Percentiles rank a stretch among this genome's conserved stretches.
Conservation (phyloP, 1,284 basidiomycete species). For the Ceratobasidium sp. region DNA sequence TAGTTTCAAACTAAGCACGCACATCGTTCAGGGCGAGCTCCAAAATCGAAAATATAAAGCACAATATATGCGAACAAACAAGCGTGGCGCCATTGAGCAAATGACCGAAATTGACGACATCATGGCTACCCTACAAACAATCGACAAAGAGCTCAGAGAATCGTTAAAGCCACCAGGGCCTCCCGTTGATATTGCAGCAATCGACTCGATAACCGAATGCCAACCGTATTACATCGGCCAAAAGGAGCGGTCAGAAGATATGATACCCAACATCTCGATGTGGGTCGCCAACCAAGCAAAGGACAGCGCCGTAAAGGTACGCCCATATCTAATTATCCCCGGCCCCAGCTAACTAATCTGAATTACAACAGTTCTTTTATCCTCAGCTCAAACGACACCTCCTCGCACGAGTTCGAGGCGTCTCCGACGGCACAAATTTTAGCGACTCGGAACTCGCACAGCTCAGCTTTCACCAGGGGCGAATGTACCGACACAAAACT, state of each 20-base stretch:
- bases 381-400: slow-evolving; percentile 29
- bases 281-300: slow-evolving; percentile 10
- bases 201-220: background rate
- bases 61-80: slow-evolving; percentile 33
- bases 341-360: background rate
- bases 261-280: slow-evolving; percentile 18
- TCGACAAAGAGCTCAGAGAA: slow-evolving; percentile 19
- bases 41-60: slow-evolving; percentile 49
- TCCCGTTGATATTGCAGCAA: background rate
- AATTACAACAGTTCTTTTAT: slow-evolving; percentile 23
- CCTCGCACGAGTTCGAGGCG: slow-evolving; percentile 13
- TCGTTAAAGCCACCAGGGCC: background rate
- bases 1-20: background rate
- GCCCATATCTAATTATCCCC: background rate
- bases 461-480: slow-evolving; percentile 6
- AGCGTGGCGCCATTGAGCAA: slow-evolving; percentile 14
- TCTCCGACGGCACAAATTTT: background rate
- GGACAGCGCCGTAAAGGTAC: slow-evolving; percentile 14
- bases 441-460: slow-evolving; percentile 13
- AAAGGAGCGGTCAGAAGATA: slow-evolving; percentile 22
- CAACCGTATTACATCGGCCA: slow-evolving; percentile 2
- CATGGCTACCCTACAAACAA: background rate
- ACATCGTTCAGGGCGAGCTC: slow-evolving; percentile 49
- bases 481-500: slow-evolving; percentile 27
- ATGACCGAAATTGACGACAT: slow-evolving; percentile 22